Conservation (phyloP, 1,139 yeast species). For the Suhomyces maxii region DNA sequence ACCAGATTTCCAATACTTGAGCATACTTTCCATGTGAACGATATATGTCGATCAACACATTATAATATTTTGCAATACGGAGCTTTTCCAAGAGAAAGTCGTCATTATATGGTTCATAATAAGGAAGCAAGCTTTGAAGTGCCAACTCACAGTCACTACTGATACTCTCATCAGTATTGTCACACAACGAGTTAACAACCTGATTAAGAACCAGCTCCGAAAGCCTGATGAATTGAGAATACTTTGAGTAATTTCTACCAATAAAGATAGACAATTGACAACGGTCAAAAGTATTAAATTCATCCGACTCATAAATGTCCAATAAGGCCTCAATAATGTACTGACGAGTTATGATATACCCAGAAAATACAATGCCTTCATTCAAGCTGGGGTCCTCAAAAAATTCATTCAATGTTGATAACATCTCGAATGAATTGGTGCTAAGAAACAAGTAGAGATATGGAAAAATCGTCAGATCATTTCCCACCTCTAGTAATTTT, state of each 20-base stretch:
- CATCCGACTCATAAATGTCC: conserved; percentile 46
- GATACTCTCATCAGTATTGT: conserved; percentile 27
- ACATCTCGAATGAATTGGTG: conserved; percentile 55
- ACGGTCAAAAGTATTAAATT: conserved; percentile 33
- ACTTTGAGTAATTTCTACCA: conserved; percentile 76
- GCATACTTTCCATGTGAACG: conserved; percentile 52
- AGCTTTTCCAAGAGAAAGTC: conserved; percentile 50
- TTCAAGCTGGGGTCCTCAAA: conserved; percentile 74
- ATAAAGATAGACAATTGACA: conserved; percentile 63
- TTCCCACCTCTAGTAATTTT: conserved; percentile 22
- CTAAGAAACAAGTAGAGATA: conserved; percentile 51
- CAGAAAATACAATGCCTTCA: conserved; percentile 26
- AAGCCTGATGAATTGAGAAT: conserved; percentile 70
- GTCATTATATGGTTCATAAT: conserved; percentile 57
- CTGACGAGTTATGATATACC: conserved; percentile 49
- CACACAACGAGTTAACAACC: conserved; percentile 53
- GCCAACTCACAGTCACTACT: conserved; percentile 63
- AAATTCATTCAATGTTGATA: conserved; percentile 70
- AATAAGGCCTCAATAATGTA: conserved; percentile 64
- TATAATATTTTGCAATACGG: conserved; percentile 52
- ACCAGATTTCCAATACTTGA: conserved; percentile 46
- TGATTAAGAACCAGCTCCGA: conserved; percentile 56
- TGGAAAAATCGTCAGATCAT: conserved; percentile 54
- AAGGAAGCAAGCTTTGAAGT: conserved; percentile 62
- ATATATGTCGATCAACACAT: conserved; percentile 61